Percentiles rank a stretch among this genome's conserved stretches.
Conservation (phyloP, 495 filamentous ascomycete species). For the Talaromyces proteolyticus region DNA sequence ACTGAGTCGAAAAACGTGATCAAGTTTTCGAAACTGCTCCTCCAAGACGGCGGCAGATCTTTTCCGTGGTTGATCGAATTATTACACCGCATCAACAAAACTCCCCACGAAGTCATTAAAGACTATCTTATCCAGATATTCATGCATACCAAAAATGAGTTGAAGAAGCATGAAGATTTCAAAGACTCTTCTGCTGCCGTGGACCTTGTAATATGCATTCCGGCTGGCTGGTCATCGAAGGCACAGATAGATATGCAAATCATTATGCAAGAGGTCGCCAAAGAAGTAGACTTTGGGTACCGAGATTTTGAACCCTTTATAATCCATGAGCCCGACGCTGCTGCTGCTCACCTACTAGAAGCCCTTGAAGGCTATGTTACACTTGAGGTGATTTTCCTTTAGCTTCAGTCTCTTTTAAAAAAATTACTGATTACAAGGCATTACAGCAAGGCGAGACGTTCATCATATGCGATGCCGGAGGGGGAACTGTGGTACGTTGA, state of each 20-base stretch:
- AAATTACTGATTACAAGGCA: neutral
- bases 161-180: constrained; percentile 24
- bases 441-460: constrained; percentile 34
- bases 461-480: constrained; percentile 53
- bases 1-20: neutral
- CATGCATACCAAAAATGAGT: constrained; percentile 18
- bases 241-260: constrained; percentile 30
- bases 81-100: constrained; percentile 1
- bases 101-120: constrained; percentile 9
- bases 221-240: constrained; percentile 49
- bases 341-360: constrained; percentile 40
- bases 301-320: constrained; percentile 26
- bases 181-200: constrained; percentile 6
- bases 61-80: no score
- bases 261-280: constrained; percentile 35
- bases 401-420: constrained; percentile 2
- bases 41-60: constrained; percentile 8
- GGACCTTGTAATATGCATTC: constrained; percentile 46
- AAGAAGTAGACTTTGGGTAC: constrained; percentile 37
- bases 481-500: constrained; percentile 48
- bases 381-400: constrained; percentile 17
- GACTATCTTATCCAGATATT: constrained; percentile 40
- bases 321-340: constrained; percentile 59
- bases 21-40: constrained; percentile 11
- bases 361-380: constrained; percentile 9